Evolutionary conservation across 192 early-diverging fungal species (phyloP).

Genomic region (Dispira simplex): DNA sequence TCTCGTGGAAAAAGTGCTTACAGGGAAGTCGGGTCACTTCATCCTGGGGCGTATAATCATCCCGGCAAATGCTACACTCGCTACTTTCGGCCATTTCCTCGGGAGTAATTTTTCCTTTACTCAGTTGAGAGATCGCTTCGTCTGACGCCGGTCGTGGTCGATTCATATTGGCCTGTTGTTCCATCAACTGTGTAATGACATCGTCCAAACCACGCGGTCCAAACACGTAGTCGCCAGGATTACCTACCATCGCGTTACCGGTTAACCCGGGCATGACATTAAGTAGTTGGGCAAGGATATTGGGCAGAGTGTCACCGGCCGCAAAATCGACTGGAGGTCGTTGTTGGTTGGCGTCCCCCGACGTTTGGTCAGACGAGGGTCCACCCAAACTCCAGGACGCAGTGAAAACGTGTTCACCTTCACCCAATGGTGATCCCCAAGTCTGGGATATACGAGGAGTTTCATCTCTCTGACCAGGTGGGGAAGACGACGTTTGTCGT

Average conservation of each 20-base stretch:
- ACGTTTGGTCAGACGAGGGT: no score
- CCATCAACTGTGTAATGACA: constrained; percentile 77
- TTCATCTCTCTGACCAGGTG: no score
- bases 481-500: no score
- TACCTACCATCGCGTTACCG: constrained; percentile 30
- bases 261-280: constrained; percentile 24
- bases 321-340: constrained; percentile 26
- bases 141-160: constrained; percentile 72
- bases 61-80: constrained; percentile 84
- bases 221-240: constrained; percentile 76
- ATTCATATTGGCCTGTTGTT: constrained; percentile 38
- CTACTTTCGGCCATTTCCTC: constrained; percentile 41
- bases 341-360: constrained; percentile 14
- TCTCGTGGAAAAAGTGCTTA: constrained; percentile 75
- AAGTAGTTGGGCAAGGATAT: constrained; percentile 20
- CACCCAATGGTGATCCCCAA: no score
- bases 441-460: no score
- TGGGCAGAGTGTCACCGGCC: constrained; percentile 23
- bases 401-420: no score
- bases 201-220: constrained; percentile 70
- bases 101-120: constrained; percentile 27
- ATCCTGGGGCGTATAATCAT: constrained; percentile 60
- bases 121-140: constrained; percentile 51
- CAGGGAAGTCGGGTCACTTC: constrained; percentile 58
- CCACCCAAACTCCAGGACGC: no score